Base-by-base conservation (phyloP, 2,329 filamentous ascomycete species). In the Teratosphaeria destructans region DNA sequence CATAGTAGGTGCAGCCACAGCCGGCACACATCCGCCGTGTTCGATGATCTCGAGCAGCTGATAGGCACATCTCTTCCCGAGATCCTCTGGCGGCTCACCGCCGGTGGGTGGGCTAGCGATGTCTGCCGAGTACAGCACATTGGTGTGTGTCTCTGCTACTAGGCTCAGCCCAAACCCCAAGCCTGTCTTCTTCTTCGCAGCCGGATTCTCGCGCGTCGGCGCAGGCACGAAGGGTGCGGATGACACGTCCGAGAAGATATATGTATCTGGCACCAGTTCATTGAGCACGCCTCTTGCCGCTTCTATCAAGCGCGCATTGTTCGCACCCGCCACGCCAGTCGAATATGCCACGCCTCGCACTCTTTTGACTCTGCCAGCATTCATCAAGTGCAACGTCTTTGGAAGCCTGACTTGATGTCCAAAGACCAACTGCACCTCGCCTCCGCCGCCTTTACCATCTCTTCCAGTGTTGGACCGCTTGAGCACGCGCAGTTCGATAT, bases 241-340 rank as follows among this genome's bases (percentile, higher is more conserved):
- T 23, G 82, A 82, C 11, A 86, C 80, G 67, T 87, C 85, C 11
- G 84, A 85, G 73, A 86, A 95, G 64, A 99, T 86, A 72, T 96
- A 94, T 52, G 95, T 93, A 71, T 99, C 94, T 6, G 87, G 84
- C 3, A 89, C 87, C 59, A 99, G 81, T 4, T 85, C 81, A 72
- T 99, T 99, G 54, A 99, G 79, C 11, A 99, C 82, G 55, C 90
- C 90, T 66, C 93, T 82, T 11, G 92, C 91, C 2, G 88, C 84
- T 70, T 96, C 89, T 70, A 97, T 99, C 89, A 96, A 95, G 64
- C 94, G 83, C 63, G 88, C 89, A 72, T 97, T 99, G 73, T 96
- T 96, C 56, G 88, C 91, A 0, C 89, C 93, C 11, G 89, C 89
- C 0, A 97, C 92, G 54, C 95, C 94, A 0, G 90, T 91, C 59